These are phyloP conservation scores for Salmacisia buchloeana DNA, from an alignment of 1,284 basidiomycete species.

Conservation along the genomic window DNA sequence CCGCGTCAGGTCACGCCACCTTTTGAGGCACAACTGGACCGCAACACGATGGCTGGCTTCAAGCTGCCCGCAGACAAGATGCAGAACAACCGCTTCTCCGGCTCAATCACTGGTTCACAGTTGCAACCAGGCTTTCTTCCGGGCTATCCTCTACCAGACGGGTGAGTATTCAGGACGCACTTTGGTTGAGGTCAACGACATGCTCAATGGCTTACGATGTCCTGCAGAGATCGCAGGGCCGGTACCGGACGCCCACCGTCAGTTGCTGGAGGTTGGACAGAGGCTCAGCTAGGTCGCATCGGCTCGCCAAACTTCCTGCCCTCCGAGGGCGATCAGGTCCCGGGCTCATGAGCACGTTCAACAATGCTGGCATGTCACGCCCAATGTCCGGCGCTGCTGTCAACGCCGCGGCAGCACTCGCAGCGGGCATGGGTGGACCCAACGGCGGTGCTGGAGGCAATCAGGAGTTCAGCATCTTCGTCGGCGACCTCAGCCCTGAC, in stretches of 20 bases:
- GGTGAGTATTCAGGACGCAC: too few relatives aligned
- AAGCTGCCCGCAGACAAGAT: neutral
- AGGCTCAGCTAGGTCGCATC: conserved; percentile 2
- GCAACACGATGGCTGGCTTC: neutral
- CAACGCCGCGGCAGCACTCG: too few relatives aligned
- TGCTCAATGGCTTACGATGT: neutral
- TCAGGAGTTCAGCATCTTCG: conserved; percentile 37
- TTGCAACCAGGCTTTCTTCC: too few relatives aligned
- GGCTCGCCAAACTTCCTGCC: neutral
- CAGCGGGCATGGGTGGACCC: neutral
- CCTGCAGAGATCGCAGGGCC: neutral
- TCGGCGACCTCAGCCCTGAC: conserved; percentile 37
- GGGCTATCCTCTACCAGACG: too few relatives aligned
- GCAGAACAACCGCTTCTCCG: too few relatives aligned
- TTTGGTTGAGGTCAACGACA: too few relatives aligned
- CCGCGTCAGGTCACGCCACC: too few relatives aligned
- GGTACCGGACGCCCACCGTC: neutral
- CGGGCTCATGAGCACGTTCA: too few relatives aligned
- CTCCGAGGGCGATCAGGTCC: neutral
- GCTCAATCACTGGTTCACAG: too few relatives aligned
- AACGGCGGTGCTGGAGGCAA: neutral
- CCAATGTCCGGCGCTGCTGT: too few relatives aligned
- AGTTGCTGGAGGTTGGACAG: neutral
- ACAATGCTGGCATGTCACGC: too few relatives aligned
- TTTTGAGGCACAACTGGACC: neutral